phyloP scores from a whole-genome alignment of 2,329 filamentous ascomycete genomes.

The Trichophaea hybrida region DNA sequence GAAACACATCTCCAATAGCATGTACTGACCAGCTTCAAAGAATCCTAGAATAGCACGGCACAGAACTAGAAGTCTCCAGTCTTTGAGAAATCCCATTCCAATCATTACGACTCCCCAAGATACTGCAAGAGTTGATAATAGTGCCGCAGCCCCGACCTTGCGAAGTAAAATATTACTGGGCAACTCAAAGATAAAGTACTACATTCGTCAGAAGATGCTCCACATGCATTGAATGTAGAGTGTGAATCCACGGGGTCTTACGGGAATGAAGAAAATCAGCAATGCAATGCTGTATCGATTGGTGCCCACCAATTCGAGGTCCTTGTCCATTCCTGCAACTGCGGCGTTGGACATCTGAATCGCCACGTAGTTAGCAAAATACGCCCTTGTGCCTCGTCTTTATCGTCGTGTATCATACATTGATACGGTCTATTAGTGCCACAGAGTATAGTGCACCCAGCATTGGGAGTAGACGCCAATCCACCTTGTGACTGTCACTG shows the following conservation, averaged over 20 bases:
- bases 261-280: conserved; percentile 56
- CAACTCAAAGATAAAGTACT: conserved; percentile 55
- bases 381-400: neutral
- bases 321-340: conserved; percentile 18
- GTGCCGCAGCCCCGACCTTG: conserved; percentile 47
- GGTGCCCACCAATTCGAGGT: conserved; percentile 27
- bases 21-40: conserved; percentile 39
- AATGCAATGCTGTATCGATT: conserved; percentile 44
- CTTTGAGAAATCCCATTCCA: conserved; percentile 47
- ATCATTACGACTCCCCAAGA: conserved; percentile 50
- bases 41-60: conserved; percentile 47
- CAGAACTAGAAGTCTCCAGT: conserved; percentile 40
- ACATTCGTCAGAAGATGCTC: neutral
- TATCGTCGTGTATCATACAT: conserved; percentile 2
- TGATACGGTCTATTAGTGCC: conserved; percentile 20
- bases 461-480: conserved; percentile 21
- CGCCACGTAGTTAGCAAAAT: neutral
- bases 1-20: neutral
- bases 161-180: conserved; percentile 55
- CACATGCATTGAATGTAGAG: neutral
- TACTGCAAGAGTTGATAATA: conserved; percentile 40
- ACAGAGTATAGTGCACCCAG: conserved; percentile 20
- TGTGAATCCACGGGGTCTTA: neutral
- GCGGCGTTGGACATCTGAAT: conserved; percentile 17
- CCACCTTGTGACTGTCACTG: conserved; percentile 13